These are phyloP conservation scores for Phytophthora litchii DNA, from an alignment of 352 stramenopile genomes.

Conservation along the genomic window DNA sequence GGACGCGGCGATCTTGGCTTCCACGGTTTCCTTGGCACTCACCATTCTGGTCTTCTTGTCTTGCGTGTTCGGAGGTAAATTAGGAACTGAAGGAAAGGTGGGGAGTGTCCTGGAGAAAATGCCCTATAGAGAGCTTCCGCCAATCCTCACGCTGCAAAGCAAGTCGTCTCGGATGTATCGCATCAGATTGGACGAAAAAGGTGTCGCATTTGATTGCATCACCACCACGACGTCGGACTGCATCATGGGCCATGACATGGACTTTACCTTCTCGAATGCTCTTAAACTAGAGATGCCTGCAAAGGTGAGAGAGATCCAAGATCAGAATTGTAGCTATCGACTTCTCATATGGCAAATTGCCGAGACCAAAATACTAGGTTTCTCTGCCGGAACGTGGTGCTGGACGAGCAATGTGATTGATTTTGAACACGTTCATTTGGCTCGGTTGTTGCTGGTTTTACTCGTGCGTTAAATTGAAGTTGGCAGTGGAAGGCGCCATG, in stretches of 20 bases:
- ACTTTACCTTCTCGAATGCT: no score
- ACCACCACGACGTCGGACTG: constrained; percentile 8
- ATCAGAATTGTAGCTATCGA: no score
- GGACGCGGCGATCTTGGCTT: constrained; percentile 59
- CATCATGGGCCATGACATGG: no score
- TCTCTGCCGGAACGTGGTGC: no score
- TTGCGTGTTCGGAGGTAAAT: constrained; percentile 14
- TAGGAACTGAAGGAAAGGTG: constrained; percentile 11
- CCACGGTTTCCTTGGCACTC: constrained; percentile 68
- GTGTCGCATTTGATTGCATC: constrained; percentile 13
- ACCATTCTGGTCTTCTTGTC: constrained; percentile 42
- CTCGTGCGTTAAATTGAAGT: constrained; percentile 36
- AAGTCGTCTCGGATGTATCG: not conserved
- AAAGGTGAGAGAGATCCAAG: no score
- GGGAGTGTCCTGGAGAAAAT: not conserved
- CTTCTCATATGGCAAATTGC: no score
- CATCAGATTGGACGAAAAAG: constrained; percentile 14
- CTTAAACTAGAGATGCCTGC: no score
- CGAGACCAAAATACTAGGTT: no score
- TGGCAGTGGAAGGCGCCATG: constrained; percentile 80
- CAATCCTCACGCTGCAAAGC: constrained; percentile 6
- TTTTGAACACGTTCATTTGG: no score
- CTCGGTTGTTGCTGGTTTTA: constrained; percentile 1
- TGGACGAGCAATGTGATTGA: no score
- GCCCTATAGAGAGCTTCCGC: not conserved